Base-by-base conservation (phyloP, 225 moss, liverwort and hornwort genomes). In the Antitrichia curtipendula region DNA sequence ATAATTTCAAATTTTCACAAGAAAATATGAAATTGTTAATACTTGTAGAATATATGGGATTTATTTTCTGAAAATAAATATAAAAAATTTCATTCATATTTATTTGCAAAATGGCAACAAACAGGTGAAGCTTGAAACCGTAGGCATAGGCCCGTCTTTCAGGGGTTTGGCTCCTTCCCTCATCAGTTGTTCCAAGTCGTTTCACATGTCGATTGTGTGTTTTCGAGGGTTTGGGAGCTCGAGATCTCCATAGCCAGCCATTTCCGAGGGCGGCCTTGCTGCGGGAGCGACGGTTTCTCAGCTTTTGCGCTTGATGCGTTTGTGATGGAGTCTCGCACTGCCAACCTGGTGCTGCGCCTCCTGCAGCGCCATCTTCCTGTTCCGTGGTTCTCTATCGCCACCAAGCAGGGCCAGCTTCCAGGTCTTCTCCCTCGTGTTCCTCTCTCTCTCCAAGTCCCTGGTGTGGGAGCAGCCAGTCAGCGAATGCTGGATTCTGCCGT, bases 291-390 rank as follows among this genome's bases (percentile, higher is more conserved):
- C 75, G 43, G 73, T 56, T 31, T 72, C 59, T 60, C 85, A 82
- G 83, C 83, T 80, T 89, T 45, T 86, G 47, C 31, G 57, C 50
- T 86, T 85, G 82, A 87, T 85, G 90, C 82, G 72, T 32, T 40
- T 64, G 61, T 86, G 91, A 93, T 93, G 93, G 93, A 89, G 81
- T 92, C 89, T 69, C 93, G 92, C 80, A 88, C 88, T 43, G 71
- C 86, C 41, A 89, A 88, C 57, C 83, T 93, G 75, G 91, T 90
- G 83, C 85, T 93, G 65, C 93, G 93, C n/a, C 93, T 93, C 59
- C 75, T 92, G 88, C 93, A 93, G 62, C 93, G 93, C 84, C 93
- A 93, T 71, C 87, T 93, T 19, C 88, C 88, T 16, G 91, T 92
- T 36, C 92, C 89, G 24, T 82, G 86, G 54, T 88, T 84, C n/a